A percentile compares a stretch with the other conserved stretches of the same genome.
Evolutionary conservation across 371 early-diverging fungal genomes (phyloP).

Genomic region (Mucor saturninus): DNA sequence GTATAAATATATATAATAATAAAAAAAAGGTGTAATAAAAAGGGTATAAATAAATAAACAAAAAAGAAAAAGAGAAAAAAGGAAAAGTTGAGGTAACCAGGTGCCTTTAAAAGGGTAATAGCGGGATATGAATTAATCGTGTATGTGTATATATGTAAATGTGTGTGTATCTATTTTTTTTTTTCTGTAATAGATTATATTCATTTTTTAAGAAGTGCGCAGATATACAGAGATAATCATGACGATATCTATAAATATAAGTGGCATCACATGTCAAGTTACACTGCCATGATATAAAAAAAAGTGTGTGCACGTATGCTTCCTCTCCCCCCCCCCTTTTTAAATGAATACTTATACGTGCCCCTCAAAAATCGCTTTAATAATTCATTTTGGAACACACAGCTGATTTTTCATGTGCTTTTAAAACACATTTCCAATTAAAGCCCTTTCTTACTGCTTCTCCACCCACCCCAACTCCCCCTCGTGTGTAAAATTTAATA

Average conservation of each 20-base stretch:
- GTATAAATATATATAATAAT: neutral
- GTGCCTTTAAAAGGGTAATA: neutral
- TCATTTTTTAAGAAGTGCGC: too few species aligned
- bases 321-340: too few species aligned
- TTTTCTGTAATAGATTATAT: too few species aligned
- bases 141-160: too few species aligned
- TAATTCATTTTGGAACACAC: neutral
- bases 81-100: neutral
- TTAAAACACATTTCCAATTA: neutral
- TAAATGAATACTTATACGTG: neutral
- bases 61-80: neutral
- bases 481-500: too few species aligned
- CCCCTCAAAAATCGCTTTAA: neutral
- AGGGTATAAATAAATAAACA: conserved; percentile 15
- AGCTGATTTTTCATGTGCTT: neutral
- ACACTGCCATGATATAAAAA: neutral
- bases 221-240: too few species aligned
- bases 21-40: neutral
- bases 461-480: neutral
- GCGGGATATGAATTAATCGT: too few species aligned
- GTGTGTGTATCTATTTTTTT: too few species aligned
- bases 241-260: too few species aligned
- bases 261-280: too few species aligned
- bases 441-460: too few species aligned
- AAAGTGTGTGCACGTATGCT: neutral